Evolutionary conservation across 1,139 yeast species (phyloP).

Genomic region (Scheffersomyces titani): DNA sequence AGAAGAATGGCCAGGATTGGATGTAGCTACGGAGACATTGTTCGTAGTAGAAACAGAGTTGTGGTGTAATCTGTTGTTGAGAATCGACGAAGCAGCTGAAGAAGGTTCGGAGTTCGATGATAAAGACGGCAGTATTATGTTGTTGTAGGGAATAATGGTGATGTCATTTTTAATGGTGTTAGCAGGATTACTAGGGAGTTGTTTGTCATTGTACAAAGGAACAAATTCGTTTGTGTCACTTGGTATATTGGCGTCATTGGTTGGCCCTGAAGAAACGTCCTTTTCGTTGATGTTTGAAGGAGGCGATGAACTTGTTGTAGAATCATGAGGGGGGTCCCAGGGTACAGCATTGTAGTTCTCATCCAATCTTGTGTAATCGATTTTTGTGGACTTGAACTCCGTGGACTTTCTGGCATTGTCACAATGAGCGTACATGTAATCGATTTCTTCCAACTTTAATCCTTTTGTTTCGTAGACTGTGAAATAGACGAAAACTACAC

Average conservation of each 20-base stretch:
- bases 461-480: constrained; percentile 50
- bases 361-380: constrained; percentile 25
- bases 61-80: neutral
- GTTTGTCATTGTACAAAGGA: constrained; percentile 2
- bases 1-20: neutral
- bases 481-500: constrained; percentile 42
- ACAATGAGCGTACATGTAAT: constrained; percentile 43
- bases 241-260: constrained; percentile 4
- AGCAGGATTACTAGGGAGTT: neutral
- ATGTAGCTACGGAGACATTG: neutral
- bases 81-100: constrained; percentile 4
- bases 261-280: constrained; percentile 8
- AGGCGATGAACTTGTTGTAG: constrained; percentile 2
- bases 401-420: constrained; percentile 44
- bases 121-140: constrained; percentile 20
- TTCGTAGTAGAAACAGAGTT: neutral
- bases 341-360: constrained; percentile 9
- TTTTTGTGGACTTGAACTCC: constrained; percentile 39
- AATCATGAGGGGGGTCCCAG: constrained; percentile 6
- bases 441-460: constrained; percentile 47
- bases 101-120: constrained; percentile 13
- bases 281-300: constrained; percentile 6
- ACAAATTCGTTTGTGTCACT: constrained; percentile 2
- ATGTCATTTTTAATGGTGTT: constrained; percentile 7
- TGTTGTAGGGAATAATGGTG: constrained; percentile 24